phyloP scores from a whole-genome alignment of 2,329 filamentous ascomycete species.

The Tothia fuscella region DNA sequence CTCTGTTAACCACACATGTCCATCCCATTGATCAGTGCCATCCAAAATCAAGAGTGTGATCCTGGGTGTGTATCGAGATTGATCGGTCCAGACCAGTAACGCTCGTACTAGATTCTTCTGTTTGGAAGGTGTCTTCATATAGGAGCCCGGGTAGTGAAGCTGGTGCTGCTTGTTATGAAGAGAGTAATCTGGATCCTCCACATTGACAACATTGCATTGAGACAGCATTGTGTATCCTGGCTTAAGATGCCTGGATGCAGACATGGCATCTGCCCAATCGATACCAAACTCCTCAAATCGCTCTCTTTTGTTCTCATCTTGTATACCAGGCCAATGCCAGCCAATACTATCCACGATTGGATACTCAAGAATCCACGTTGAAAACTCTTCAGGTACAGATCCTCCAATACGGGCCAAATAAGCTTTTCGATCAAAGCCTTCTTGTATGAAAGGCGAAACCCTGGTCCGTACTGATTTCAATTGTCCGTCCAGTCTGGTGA shows the following conservation, averaged over 20 bases:
- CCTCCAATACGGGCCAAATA: slow-evolving; percentile 1
- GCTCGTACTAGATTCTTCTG: slow-evolving; percentile 4
- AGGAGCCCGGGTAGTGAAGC: not conserved
- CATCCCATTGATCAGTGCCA: slow-evolving; percentile 7
- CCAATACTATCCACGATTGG: not conserved
- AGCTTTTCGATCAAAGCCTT: not conserved
- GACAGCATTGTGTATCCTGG: slow-evolving; percentile 7
- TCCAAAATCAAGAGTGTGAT: slow-evolving; percentile 5
- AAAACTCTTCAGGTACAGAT: slow-evolving; percentile 1
- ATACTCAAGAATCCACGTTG: slow-evolving; percentile 2
- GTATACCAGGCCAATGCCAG: slow-evolving; percentile 5
- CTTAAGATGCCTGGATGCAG: slow-evolving; percentile 2
- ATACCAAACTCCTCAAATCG: slow-evolving; percentile 4
- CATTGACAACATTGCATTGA: slow-evolving; percentile 1
- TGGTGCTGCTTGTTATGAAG: slow-evolving; percentile 1
- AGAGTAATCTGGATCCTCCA: slow-evolving; percentile 8
- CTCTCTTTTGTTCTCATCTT: not conserved
- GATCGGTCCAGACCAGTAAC: slow-evolving; percentile 6
- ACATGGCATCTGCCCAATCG: slow-evolving; percentile 3
- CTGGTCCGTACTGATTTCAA: not conserved
- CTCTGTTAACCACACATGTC: slow-evolving; percentile 4
- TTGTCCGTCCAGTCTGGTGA: not conserved
- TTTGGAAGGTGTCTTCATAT: not conserved
- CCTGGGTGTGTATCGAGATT: slow-evolving; percentile 4
- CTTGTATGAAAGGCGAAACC: slow-evolving; percentile 1